Evolutionary conservation across 2,329 filamentous ascomycete species (phyloP), one percentile per base, ranked within the genome.

Genomic region (Fusarium mundagurra): DNA sequence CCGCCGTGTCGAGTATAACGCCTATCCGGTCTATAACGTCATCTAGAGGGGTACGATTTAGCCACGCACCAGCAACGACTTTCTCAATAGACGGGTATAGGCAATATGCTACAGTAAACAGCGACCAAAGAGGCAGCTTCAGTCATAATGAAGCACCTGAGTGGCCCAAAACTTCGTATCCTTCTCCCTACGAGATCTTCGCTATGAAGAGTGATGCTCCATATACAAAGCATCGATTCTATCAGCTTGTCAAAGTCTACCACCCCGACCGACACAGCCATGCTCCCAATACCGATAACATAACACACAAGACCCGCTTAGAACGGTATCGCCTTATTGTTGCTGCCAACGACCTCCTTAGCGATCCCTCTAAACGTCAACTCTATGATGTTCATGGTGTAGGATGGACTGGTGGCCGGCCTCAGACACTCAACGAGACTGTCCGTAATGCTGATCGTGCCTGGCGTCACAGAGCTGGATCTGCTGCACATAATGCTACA

Each of bases 181-280:
- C 93, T 3, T 96, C 95, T 1, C 96, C 96, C 2, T 98, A 99
- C 84, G 94, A 98, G 79, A 94, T 99, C 80, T 92, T 98, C 78
- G 86, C 89, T 69, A 82, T 85, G 54, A 78, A 82, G 61, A 89
- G 85, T 76, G 85, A 86, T 65, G 91, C 90, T 20, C 88, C 91
- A 5, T 98, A 99, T 82, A 92, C 90, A 71, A 98, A 99, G 83
- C 85, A 88, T 48, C 91, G 91, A 68, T 99, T 95, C 87, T 96
- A 97, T 83, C 89, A 96, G 79, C 90, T 99, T 60, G 96, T 97
- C 66, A 99, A 98, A 85, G 87, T 97, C 53, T 99, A 99, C 84
- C 96, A 99, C 80, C 96, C 96, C 0, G 96, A 99, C 82, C 90
- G 89, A 67, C 86, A 84, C 70, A 72, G 67, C 71, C 82, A 85